A percentile compares a stretch with the other conserved stretches of the same genome.
Evolutionary conservation across 768 basidiomycete genomes (phyloP).

Genomic region (Tremella yokohamensis): DNA sequence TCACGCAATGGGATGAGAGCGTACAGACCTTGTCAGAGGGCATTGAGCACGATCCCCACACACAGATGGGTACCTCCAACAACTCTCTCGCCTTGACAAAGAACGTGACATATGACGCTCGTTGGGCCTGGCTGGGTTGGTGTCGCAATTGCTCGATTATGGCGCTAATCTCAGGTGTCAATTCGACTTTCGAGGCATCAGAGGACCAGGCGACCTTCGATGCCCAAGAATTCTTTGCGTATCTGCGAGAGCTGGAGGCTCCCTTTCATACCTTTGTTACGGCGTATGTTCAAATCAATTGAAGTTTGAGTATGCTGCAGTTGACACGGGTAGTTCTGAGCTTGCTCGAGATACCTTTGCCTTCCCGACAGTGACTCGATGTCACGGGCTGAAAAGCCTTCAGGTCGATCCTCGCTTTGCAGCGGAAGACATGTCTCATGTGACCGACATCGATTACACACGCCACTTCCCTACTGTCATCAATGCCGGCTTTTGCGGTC

Average conservation of each 20-base stretch:
- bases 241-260: conserved; percentile 34
- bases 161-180: conserved; percentile 9
- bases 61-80: background rate
- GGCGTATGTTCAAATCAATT: conserved; percentile 17
- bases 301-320: background rate
- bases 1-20: conserved; percentile 13
- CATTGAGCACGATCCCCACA: background rate
- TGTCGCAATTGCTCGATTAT: background rate
- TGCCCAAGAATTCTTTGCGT: conserved; percentile 12
- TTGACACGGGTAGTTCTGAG: conserved; percentile 16
- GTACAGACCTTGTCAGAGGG: conserved; percentile 1
- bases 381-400: conserved; percentile 15
- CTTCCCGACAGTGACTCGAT: background rate
- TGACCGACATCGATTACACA: background rate
- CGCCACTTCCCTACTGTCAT: conserved; percentile 7
- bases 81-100: conserved; percentile 10
- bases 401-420: conserved; percentile 6
- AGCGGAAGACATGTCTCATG: background rate
- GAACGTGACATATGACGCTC: conserved; percentile 11
- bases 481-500: background rate
- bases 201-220: conserved; percentile 9
- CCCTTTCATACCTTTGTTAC: conserved; percentile 37
- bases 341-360: conserved; percentile 25
- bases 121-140: conserved; percentile 40
- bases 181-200: conserved; percentile 1